phyloP scores from a whole-genome alignment of 1,284 basidiomycete genomes.

The Cystobasidium pallidum region DNA sequence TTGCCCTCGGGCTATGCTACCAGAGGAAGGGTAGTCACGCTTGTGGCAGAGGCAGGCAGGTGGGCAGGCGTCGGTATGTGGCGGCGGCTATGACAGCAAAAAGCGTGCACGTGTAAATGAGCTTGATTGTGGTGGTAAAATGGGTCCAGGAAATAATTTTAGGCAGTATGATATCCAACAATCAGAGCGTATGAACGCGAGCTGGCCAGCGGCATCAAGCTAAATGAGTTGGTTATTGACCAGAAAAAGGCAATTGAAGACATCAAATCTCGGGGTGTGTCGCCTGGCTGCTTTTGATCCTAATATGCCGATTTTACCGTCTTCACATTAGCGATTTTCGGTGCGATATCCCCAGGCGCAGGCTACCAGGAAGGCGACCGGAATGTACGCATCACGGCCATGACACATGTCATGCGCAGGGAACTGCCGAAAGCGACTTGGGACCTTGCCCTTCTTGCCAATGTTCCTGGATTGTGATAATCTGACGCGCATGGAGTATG shows the following conservation, averaged over 20 bases:
- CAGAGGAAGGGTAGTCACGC: conserved; percentile 16
- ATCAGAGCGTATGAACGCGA: neutral
- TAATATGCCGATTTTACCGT: neutral
- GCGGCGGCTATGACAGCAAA: neutral
- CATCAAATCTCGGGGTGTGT: neutral
- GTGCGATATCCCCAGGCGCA: neutral
- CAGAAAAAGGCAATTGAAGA: neutral
- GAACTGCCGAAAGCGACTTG: conserved; percentile 2
- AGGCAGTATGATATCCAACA: no score
- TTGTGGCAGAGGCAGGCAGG: neutral
- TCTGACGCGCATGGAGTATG: conserved; percentile 3
- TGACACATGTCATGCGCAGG: neutral
- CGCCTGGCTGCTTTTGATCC: neutral
- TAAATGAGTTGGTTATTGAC: neutral
- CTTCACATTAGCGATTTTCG: neutral
- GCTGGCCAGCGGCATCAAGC: conserved; percentile 5
- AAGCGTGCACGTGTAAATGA: conserved; percentile 19
- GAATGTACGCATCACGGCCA: neutral
- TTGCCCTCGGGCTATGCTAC: neutral
- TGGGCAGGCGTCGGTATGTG: conserved; percentile 1
- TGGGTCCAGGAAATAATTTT: no score
- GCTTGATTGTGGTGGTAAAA: neutral
- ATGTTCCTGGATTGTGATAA: conserved; percentile 10
- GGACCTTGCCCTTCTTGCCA: neutral
- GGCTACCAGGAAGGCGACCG: conserved; percentile 2